phyloP scores from a whole-genome alignment of 305 asterid species.

The Solanum hybrid region DNA sequence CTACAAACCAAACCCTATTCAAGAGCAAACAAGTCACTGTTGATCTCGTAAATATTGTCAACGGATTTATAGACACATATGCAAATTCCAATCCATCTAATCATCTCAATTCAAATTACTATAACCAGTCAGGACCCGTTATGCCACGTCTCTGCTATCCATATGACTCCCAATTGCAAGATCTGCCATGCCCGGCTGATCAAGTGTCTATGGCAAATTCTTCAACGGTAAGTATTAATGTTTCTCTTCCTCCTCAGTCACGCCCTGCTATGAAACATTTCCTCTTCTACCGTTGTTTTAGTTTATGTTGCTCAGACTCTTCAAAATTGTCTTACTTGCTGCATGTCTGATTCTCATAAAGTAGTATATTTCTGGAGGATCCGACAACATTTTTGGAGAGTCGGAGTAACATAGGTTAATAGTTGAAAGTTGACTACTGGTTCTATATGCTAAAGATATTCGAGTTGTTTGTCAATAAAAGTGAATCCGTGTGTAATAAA shows the following conservation, averaged over 20 bases:
- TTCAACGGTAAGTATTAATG: constrained; percentile 43
- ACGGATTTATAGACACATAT: constrained; percentile 52
- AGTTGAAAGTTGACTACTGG: not conserved
- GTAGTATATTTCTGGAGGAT: not conserved
- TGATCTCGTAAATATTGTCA: constrained; percentile 60
- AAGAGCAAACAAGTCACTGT: constrained; percentile 80
- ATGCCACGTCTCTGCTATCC: constrained; percentile 82
- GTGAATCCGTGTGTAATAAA: not conserved
- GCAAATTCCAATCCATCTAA: constrained; percentile 70
- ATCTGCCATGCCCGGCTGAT: constrained; percentile 47
- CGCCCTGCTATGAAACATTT: not conserved
- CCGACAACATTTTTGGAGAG: not conserved
- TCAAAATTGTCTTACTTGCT: not conserved
- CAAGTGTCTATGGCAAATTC: constrained; percentile 71
- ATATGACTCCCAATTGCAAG: constrained; percentile 63
- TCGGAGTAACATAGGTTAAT: not conserved
- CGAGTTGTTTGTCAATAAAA: not conserved
- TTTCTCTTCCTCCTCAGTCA: not conserved
- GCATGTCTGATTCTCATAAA: not conserved
- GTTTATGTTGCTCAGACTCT: not conserved
- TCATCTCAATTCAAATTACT: constrained; percentile 29
- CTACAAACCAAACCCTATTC: constrained; percentile 75
- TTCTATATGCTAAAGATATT: not conserved
- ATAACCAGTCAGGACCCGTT: constrained; percentile 78
- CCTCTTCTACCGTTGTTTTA: not conserved